Evolutionary conservation across 2,329 filamentous ascomycete genomes (phyloP), one percentile per base, ranked within the genome.

Genomic region (Westerdykella ornata): DNA sequence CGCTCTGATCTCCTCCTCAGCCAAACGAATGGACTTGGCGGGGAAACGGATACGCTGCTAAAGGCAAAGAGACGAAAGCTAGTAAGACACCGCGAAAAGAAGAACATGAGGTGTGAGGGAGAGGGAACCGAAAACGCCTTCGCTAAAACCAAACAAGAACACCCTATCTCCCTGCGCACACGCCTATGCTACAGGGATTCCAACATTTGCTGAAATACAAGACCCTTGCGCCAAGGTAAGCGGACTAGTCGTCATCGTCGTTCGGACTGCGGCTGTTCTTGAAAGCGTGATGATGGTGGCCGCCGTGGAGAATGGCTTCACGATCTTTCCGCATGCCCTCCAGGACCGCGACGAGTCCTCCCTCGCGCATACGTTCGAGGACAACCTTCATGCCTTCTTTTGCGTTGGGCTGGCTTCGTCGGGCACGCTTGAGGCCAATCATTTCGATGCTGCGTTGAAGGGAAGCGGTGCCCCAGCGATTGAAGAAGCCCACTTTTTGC

Each of bases 381-480:
- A 92, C 85, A 29, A 89, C 78, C 42, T 78, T 81, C 86, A 92
- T 90, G 37, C 86, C 86, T 62, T 89, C 84, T 37, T 84, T 80
- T 52, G 84, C 86, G 69, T 89, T 89, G 38, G 82, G 81, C 54
- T 90, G 75, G 60, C 86, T 84, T 54, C 84, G 82, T 50, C 83
- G 78, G 4, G 86, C 88, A 60, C 86, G 84, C 57, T 81, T 83
- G 30, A 85, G 80, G 9, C 84, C 85, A 46, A 90, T 81, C 40
- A 77, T 77, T 69, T 92, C 86, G 56, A 92, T 89, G 56, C 81
- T 87, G 49, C 82, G 74, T 62, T 89, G 84, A 35, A 90, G 77
- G n/a, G 83, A 77, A 32, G 76, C 78, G 13, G 82, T 78, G 12
- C 83, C 82, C 73, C 83, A 84, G 35, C 71, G 73, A 11, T 72